These are phyloP conservation scores for Trichocladium antarcticum DNA, from an alignment of 495 filamentous ascomycete genomes.

Conservation along the genomic window DNA sequence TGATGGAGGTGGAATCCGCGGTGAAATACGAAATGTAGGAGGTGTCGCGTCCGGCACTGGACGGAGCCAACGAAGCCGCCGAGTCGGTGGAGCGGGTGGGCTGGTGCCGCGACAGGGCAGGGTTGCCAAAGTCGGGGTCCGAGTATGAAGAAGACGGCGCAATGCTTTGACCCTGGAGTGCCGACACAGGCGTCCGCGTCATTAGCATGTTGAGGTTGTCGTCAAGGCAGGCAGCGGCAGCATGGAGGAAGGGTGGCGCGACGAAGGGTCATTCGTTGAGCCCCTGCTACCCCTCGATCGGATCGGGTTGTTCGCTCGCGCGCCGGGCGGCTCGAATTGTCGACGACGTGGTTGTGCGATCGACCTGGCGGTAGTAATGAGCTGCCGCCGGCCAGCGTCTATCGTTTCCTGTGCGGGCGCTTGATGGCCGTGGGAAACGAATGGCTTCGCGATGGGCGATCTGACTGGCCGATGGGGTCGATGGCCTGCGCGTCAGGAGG, in stretches of 20 bases:
- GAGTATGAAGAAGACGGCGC: constrained; percentile 23
- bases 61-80: constrained; percentile 27
- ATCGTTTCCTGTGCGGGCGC: constrained; percentile 13
- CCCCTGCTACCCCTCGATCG: background rate
- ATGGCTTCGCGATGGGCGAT: constrained; percentile 19
- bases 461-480: constrained; percentile 21
- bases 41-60: constrained; percentile 29
- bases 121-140: background rate
- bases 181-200: constrained; percentile 40
- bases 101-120: background rate
- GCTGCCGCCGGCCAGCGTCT: background rate
- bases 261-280: background rate
- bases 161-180: constrained; percentile 36
- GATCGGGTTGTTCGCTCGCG: background rate
- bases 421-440: constrained; percentile 15
- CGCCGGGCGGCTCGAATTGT: background rate
- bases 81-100: constrained; percentile 24
- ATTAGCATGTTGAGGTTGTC: constrained; percentile 39
- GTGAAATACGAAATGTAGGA: constrained; percentile 16
- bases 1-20: constrained; percentile 30
- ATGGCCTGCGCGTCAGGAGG: constrained; percentile 24
- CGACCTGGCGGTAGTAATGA: background rate
- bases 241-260: constrained; percentile 4
- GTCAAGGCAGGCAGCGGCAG: constrained; percentile 8
- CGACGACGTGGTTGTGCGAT: background rate